Conservation (phyloP, 2,329 filamentous ascomycete species). For the Penicillium sp. region DNA sequence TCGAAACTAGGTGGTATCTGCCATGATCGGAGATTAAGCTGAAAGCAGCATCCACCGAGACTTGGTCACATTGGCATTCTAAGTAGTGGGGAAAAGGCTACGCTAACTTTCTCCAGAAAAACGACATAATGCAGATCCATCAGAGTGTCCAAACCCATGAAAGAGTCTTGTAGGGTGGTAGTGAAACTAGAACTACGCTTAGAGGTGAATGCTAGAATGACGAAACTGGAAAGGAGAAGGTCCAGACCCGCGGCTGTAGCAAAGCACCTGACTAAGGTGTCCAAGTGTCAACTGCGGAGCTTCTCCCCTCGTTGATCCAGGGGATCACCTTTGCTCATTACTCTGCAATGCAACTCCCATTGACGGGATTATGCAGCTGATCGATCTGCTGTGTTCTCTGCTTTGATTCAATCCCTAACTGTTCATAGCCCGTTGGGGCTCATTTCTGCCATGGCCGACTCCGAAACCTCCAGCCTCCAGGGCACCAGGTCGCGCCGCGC, state of each 20-base stretch:
- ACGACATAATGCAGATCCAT: background rate
- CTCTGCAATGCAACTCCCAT: background rate
- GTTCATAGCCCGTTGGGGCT: slow-evolving; percentile 1
- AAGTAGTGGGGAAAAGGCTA: slow-evolving; percentile 8
- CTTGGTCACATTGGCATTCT: slow-evolving; percentile 19
- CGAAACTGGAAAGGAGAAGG: background rate
- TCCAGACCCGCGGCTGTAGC: background rate
- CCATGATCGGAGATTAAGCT: slow-evolving; percentile 1
- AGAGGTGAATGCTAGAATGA: background rate
- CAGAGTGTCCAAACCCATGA: background rate
- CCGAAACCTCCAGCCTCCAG: slow-evolving; percentile 36
- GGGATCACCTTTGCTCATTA: background rate
- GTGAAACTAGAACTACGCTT: no score
- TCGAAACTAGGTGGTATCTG: background rate
- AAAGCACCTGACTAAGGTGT: slow-evolving; percentile 2
- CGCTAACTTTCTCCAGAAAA: background rate
- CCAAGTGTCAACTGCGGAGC: background rate
- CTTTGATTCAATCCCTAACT: background rate
- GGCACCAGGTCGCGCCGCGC: slow-evolving; percentile 36
- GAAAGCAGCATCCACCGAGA: slow-evolving; percentile 11
- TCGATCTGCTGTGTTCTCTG: slow-evolving; percentile 2
- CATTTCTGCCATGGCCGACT: slow-evolving; percentile 33
- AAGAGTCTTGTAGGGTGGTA: no score
- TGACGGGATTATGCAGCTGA: background rate
- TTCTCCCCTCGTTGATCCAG: slow-evolving; percentile 2